Conservation (phyloP, 768 basidiomycete genomes). For the Lyophyllum atratum region DNA sequence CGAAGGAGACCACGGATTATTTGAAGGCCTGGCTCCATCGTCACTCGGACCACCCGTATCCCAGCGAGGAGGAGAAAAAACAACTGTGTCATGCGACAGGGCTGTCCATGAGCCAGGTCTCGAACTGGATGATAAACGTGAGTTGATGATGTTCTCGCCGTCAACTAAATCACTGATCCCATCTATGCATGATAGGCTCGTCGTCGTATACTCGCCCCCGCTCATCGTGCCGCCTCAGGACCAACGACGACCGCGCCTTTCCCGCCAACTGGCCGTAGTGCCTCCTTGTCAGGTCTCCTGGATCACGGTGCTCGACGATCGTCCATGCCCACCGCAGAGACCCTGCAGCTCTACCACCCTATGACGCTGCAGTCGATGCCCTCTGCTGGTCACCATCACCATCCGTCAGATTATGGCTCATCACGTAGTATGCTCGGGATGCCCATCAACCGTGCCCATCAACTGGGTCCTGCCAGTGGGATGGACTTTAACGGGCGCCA, state of each 20-base stretch:
- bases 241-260: slow-evolving; percentile 81
- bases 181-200: slow-evolving; percentile 54
- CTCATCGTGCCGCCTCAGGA: slow-evolving; percentile 71
- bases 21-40: slow-evolving; percentile 88
- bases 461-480: slow-evolving; percentile 34
- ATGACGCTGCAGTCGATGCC: slow-evolving; percentile 72
- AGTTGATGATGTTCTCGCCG: slow-evolving; percentile 20
- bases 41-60: slow-evolving; percentile 88
- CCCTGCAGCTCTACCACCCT: slow-evolving; percentile 76
- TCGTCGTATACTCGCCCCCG: slow-evolving; percentile 81
- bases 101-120: slow-evolving; percentile 86
- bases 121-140: slow-evolving; percentile 93
- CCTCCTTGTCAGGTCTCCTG: slow-evolving; percentile 42
- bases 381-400: slow-evolving; percentile 37
- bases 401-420: slow-evolving; percentile 43
- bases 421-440: slow-evolving; percentile 49
- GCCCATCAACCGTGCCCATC: slow-evolving; percentile 36
- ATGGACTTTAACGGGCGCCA: slow-evolving; percentile 40
- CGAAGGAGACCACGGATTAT: slow-evolving; percentile 88
- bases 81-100: slow-evolving; percentile 85
- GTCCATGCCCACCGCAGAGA: slow-evolving; percentile 66
- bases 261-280: slow-evolving; percentile 48
- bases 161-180: slow-evolving; percentile 11
- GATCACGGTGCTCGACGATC: slow-evolving; percentile 56
- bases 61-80: slow-evolving; percentile 89